phyloP scores from a whole-genome alignment of 345 rosid genomes.

The Microthlaspi erraticum region DNA sequence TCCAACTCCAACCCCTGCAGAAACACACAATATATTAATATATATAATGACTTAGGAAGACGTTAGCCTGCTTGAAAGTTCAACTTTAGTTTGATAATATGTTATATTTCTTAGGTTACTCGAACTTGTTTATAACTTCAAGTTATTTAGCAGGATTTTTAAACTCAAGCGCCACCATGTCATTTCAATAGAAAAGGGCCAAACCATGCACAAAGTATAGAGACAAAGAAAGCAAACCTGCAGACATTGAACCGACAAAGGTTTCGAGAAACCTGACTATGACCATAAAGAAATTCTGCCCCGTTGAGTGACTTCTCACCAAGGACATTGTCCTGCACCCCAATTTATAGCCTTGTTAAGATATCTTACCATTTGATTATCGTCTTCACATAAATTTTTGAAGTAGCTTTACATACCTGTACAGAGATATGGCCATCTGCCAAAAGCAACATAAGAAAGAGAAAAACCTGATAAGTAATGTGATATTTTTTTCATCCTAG shows the following conservation, averaged over 20 bases:
- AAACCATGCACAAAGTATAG: constrained; percentile 22
- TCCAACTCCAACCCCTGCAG: constrained; percentile 97
- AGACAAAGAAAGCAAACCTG: constrained; percentile 59
- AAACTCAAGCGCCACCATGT: constrained; percentile 23
- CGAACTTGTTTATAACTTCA: constrained; percentile 15
- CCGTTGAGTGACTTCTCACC: constrained; percentile 72
- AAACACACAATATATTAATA: constrained; percentile 25
- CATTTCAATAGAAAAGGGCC: constrained; percentile 20
- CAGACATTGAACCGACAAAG: constrained; percentile 96
- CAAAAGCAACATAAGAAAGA: constrained; percentile 42
- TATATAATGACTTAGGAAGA: constrained; percentile 20
- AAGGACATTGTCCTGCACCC: constrained; percentile 91
- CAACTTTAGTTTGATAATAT: constrained; percentile 8
- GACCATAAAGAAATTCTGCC: constrained; percentile 84
- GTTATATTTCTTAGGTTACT: constrained; percentile 15
- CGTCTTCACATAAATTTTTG: constrained; percentile 13
- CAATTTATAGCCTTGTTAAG: constrained; percentile 40
- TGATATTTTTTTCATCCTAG: constrained; percentile 17
- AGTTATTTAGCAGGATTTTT: constrained; percentile 7
- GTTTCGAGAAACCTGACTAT: constrained; percentile 93
- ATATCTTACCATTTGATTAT: constrained; percentile 27
- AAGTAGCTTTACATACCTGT: constrained; percentile 63
- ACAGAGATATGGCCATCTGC: constrained; percentile 97
- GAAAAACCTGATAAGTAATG: constrained; percentile 32
- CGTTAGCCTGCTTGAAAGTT: constrained; percentile 23